Conservation (phyloP, 306 rosid genomes). For the Acacia acuminata region DNA sequence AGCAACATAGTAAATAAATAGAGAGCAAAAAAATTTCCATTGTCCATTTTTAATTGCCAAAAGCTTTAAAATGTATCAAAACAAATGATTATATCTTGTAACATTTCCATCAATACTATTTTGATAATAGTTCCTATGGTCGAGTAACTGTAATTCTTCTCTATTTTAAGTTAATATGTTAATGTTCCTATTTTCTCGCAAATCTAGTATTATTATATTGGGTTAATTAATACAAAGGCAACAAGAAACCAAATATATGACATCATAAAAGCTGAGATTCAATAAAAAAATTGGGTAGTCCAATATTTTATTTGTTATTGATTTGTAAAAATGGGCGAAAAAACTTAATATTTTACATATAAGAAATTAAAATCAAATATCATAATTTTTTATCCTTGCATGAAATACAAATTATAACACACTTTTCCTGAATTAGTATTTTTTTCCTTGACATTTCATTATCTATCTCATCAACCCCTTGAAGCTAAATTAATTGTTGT, state of each 20-base stretch:
- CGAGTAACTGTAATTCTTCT: neutral
- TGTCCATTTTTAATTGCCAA: neutral
- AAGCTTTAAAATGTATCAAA: neutral
- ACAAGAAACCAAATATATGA: neutral
- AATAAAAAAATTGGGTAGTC: neutral
- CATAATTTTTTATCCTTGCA: neutral
- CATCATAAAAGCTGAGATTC: neutral
- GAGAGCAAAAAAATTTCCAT: neutral
- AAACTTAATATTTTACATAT: no score
- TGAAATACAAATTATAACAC: no score
- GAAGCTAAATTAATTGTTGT: neutral
- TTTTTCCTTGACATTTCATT: neutral
- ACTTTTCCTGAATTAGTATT: neutral
- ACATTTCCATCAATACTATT: neutral
- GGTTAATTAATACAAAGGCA: neutral
- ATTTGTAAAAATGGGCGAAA: neutral
- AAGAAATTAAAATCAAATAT: neutral
- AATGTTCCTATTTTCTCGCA: neutral
- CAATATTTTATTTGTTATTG: neutral
- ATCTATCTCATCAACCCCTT: neutral
- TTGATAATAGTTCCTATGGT: neutral
- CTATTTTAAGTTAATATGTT: neutral
- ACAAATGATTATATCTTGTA: neutral
- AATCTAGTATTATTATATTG: neutral
- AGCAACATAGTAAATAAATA: neutral